Percentiles rank a stretch among this genome's conserved stretches.
Conservation (phyloP, 2,329 filamentous ascomycete genomes). For the Colletotrichum echinochloae region DNA sequence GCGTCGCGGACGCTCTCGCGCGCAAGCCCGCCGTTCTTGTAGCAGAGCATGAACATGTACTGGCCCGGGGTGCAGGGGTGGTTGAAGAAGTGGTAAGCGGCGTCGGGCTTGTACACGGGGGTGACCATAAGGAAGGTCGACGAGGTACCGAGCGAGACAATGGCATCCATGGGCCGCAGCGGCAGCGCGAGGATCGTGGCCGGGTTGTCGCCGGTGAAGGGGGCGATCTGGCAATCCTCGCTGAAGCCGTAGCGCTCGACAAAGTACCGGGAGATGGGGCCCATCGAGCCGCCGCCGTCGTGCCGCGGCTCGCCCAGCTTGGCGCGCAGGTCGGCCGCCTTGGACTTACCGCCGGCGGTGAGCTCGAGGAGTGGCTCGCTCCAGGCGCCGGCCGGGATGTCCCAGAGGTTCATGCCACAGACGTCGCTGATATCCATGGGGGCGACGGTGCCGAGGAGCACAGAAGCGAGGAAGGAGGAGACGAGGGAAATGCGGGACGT, state of each 20-base stretch:
- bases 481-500: conserved; percentile 92
- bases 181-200: conserved; percentile 93
- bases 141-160: conserved; percentile 93
- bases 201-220: conserved; percentile 96
- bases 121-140: conserved; percentile 99
- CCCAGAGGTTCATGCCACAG: conserved; percentile 97
- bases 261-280: conserved; percentile 83
- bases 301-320: conserved; percentile 86
- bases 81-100: conserved; percentile 97
- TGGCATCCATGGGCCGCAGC: conserved; percentile 87
- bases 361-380: conserved; percentile 80
- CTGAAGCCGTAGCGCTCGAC: conserved; percentile 82
- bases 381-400: conserved; percentile 81
- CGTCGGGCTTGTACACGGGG: conserved; percentile 88
- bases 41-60: conserved; percentile 99
- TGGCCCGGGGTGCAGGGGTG: conserved; percentile 90
- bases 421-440: conserved; percentile 95
- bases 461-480: conserved; percentile 92
- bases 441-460: conserved; percentile 87
- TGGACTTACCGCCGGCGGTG: conserved; percentile 71
- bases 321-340: conserved; percentile 71
- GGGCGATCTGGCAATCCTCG: conserved; percentile 78
- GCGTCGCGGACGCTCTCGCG: conserved; percentile 89
- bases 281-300: conserved; percentile 85
- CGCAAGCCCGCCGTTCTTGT: conserved; percentile 96